Percentiles rank a stretch among this genome's conserved stretches.
These are phyloP conservation scores for Amanita rubescens DNA, from an alignment of 768 basidiomycete genomes.

Conservation along the genomic window DNA sequence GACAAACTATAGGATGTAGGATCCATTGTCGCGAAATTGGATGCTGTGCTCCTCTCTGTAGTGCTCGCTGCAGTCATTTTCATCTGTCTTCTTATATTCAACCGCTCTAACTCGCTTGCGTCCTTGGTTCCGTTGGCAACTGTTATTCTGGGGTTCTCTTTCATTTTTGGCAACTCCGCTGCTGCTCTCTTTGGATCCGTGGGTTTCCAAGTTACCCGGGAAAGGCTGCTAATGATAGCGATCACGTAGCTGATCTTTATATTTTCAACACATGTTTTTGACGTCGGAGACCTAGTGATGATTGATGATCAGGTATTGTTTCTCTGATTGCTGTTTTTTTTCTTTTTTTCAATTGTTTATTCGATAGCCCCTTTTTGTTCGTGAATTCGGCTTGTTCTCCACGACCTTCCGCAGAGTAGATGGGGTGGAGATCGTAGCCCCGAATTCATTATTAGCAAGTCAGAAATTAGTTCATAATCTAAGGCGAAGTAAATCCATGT, in stretches of 20 bases:
- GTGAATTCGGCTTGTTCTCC: constrained; percentile 75
- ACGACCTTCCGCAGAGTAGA: constrained; percentile 77
- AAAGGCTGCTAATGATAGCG: not conserved
- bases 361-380: constrained; percentile 42
- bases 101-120: constrained; percentile 51
- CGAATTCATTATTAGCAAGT: constrained; percentile 63
- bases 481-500: constrained; percentile 70
- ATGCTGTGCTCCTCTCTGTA: constrained; percentile 59
- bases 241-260: constrained; percentile 65
- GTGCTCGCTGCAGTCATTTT: constrained; percentile 57
- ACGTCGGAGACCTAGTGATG: constrained; percentile 76
- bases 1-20: constrained; percentile 47
- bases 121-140: constrained; percentile 77
- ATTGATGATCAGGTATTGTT: constrained; percentile 58
- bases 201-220: constrained; percentile 14
- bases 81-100: constrained; percentile 70
- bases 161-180: constrained; percentile 80
- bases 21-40: constrained; percentile 70
- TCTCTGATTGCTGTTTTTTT: constrained; percentile 2
- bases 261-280: constrained; percentile 81
- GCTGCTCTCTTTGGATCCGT: constrained; percentile 75
- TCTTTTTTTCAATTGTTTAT: not conserved
- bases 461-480: constrained; percentile 75
- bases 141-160: constrained; percentile 76
- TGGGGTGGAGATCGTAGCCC: constrained; percentile 73